Base-by-base conservation (phyloP, 352 stramenopile species). In the Achlya hypogyna region DNA sequence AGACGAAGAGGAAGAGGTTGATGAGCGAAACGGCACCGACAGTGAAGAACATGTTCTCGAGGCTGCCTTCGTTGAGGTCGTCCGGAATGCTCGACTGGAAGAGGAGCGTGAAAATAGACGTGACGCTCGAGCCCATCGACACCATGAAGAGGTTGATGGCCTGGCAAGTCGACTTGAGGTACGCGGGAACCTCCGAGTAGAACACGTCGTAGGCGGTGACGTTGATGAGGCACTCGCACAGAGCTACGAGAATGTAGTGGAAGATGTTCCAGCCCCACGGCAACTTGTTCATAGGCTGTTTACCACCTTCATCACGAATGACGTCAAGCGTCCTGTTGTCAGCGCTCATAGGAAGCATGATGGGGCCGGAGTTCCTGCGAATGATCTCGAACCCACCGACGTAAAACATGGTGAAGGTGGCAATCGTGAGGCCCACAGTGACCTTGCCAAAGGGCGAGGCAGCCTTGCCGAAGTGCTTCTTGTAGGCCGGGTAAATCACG, bases 41-140 rank as follows among this genome's bases (percentile, higher is more conserved):
- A 1, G 71, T 74, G 71, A 84, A 88, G 70, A 86, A 84, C 77
- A 88, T 84, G 71, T 87, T 86, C 76, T 88, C 80, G 32, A 88
- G 65, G 71, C 87, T 64, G 66, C 74, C 73, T 1, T 84, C 70
- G 72, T 88, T 88, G 56, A 88, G 63, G 72, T 87, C 53, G 72
- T 88, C 69, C 38, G 63, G 59, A 9, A 88, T 53, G 71, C 85
- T 82, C 53, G 69, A 72, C 38, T 70, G 66, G 72, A 86, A 88
- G 72, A 88, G 81, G 70, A 88, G 79, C 22, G 78, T 85, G 69
- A 87, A 85, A 28, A 77, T 75, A 16, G 77, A 85, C 27, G 79
- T 84, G 62, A 83, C 74, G 62, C 77, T 78, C 53, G 68, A 81
- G 68, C 78, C 78, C 71, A 84, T 81, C 52, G 75, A 82, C 34